Evolutionary conservation across 192 early-diverging fungal genomes (phyloP), one percentile per base, ranked within the genome.

Genomic region (Linnemannia elongata): DNA sequence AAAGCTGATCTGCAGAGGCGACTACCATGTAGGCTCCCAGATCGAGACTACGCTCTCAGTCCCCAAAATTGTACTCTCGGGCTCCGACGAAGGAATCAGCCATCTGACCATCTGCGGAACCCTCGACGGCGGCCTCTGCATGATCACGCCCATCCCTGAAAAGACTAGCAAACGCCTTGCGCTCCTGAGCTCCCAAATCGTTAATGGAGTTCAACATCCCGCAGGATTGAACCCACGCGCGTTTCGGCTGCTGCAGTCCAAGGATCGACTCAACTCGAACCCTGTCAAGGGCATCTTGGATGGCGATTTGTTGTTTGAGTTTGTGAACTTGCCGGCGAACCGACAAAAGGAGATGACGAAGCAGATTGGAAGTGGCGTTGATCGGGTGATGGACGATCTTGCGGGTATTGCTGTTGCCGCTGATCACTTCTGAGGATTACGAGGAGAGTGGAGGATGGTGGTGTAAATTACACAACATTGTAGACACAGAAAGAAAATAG

Each of bases 171-270:
- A 98, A 89, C 93, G 99, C 30, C 85, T 99, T 38, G 94, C 94
- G 45, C 93, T 94, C 3, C 87, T 99, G 24, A 96, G 96, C 78
- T 91, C 94, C n/a, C 95, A 96, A 44, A 90, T 99, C 87, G 95
- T 97, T 4, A 96, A 94, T 63, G 93, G 93, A 54, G 69, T 97
- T 7, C 94, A 95, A 80, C 97, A 97, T 70, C 82, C 93, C 39
- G 97, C 96, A 22, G 98, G 97, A 6, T 86, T 99, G 73, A 99
- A 99, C 78, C 98, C 99, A 12, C 91, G 97, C 52, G 97, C 96
- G 30, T 99, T 92, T 82, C 92, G 97, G 89, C 91, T 75, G 45
- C 35, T 90, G 30, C 87, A 90, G 52, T 90, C 93, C 72, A 94
- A 94, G 70, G 93, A 90, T 74, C 93, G 94, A 80, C 92, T 92